phyloP scores from a whole-genome alignment of 805 yeast genomes.

The Komagataella kurtzmanii region DNA sequence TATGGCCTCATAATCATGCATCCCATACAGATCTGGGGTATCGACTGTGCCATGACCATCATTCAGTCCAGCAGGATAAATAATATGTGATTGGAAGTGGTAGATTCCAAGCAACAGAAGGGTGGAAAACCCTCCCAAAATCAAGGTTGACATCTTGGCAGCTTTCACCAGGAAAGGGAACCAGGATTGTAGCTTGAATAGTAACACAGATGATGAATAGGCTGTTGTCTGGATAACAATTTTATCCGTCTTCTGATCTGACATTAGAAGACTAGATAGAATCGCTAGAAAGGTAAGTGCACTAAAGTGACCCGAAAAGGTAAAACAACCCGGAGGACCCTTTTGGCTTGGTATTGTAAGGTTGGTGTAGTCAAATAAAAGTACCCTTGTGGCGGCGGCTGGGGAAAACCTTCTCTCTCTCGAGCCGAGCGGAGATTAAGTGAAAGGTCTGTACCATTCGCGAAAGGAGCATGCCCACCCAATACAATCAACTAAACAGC shows the following conservation, averaged over 20 bases:
- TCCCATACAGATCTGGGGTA: conserved; percentile 57
- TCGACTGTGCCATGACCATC: conserved; percentile 63
- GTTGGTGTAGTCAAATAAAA: too few species aligned
- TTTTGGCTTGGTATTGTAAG: too few species aligned
- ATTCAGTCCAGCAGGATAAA: conserved; percentile 78
- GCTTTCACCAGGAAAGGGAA: background rate
- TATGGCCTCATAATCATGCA: conserved; percentile 48
- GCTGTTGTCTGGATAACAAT: background rate
- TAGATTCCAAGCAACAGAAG: conserved; percentile 40
- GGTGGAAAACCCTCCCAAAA: conserved; percentile 16
- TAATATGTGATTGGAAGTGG: conserved; percentile 45
- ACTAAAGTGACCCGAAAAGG: background rate
- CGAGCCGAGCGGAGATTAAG: background rate
- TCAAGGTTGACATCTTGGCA: background rate
- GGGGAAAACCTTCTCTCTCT: background rate
- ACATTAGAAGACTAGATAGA: background rate
- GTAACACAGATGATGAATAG: background rate
- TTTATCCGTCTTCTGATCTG: background rate
- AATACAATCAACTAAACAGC: background rate
- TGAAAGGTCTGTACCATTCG: background rate
- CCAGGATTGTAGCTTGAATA: background rate
- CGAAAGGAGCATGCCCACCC: background rate
- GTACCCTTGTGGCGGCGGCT: background rate
- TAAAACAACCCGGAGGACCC: background rate
- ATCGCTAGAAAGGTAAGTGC: background rate